Percentiles rank a stretch among this genome's conserved stretches.
Conservation (phyloP, 495 filamentous ascomycete species). For the Sabuloglossum arenarium region DNA sequence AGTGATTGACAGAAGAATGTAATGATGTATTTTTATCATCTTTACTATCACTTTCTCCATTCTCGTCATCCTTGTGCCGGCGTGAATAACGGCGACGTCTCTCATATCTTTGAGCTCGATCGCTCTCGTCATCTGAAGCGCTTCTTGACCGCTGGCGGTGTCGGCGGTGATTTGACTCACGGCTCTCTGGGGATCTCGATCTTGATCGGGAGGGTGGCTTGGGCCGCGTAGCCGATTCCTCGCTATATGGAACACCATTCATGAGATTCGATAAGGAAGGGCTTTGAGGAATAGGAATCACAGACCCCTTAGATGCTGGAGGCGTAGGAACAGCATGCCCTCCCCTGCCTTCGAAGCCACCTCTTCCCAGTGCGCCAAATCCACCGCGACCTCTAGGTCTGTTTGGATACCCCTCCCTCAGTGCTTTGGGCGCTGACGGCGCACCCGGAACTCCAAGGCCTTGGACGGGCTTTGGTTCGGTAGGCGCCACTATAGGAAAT, state of each 20-base stretch:
- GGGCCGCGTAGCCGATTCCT: slow-evolving; percentile 10
- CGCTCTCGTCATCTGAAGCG: slow-evolving; percentile 25
- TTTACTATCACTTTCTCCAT: slow-evolving; percentile 22
- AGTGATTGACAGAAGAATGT: slow-evolving; percentile 16
- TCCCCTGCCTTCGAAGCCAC: slow-evolving; percentile 6
- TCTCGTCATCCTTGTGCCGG: slow-evolving; percentile 27
- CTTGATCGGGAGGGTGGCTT: slow-evolving; percentile 19
- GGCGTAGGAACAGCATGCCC: background rate
- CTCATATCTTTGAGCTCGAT: slow-evolving; percentile 24
- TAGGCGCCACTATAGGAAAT: slow-evolving; percentile 12
- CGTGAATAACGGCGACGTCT: slow-evolving; percentile 22
- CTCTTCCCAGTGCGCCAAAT: slow-evolving; percentile 14
- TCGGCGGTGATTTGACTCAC: slow-evolving; percentile 29
- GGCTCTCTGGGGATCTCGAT: slow-evolving; percentile 18
- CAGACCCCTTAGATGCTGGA: slow-evolving; percentile 11
- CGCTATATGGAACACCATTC: background rate
- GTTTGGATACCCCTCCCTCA: slow-evolving; percentile 70
- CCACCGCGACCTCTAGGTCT: slow-evolving; percentile 30
- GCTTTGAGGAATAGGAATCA: background rate
- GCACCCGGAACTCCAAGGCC: slow-evolving; percentile 54
- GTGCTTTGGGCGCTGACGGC: slow-evolving; percentile 81
- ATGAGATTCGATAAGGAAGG: background rate
- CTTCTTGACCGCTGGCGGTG: slow-evolving; percentile 38
- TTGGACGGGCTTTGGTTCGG: slow-evolving; percentile 16
- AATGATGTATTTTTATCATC: slow-evolving; percentile 11